These are phyloP conservation scores for Mentha longifolia DNA, from an alignment of 257 asterid species.

Conservation along the genomic window DNA sequence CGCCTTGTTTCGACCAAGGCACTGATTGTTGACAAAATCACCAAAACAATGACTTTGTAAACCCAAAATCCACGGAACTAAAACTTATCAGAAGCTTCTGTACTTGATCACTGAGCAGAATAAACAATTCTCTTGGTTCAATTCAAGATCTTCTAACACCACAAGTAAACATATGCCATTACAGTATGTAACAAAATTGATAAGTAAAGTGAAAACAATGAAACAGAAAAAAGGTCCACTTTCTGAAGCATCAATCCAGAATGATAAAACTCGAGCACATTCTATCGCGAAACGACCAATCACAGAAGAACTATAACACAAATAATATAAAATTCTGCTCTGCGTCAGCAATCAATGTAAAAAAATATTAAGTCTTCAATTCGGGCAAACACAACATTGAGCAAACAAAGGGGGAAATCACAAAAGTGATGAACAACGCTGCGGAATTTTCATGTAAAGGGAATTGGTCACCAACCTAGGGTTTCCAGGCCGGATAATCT, in stretches of 20 bases:
- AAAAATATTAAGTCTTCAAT: background rate
- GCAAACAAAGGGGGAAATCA: background rate
- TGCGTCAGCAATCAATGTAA: conserved; percentile 17
- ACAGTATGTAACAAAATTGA: background rate
- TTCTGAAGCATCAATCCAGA: conserved; percentile 1
- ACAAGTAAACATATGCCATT: background rate
- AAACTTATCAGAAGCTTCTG: background rate
- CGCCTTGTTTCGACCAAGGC: conserved; percentile 7
- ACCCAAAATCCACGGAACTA: conserved; percentile 7
- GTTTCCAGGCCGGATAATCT: conserved; percentile 39
- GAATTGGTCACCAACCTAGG: conserved; percentile 50
- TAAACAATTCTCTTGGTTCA: background rate
- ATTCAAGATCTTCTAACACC: conserved; percentile 19
- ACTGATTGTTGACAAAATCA: background rate
- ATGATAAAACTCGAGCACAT: background rate
- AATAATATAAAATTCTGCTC: background rate
- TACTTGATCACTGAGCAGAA: background rate
- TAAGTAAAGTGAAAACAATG: background rate
- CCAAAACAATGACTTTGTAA: background rate
- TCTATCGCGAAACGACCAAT: background rate
- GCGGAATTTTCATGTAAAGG: background rate
- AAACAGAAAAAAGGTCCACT: background rate
- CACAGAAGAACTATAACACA: background rate
- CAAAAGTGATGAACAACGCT: background rate
- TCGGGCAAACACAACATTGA: conserved; percentile 1